phyloP scores from a whole-genome alignment of 148 eudicot species.

The Rhododendron henanense region DNA sequence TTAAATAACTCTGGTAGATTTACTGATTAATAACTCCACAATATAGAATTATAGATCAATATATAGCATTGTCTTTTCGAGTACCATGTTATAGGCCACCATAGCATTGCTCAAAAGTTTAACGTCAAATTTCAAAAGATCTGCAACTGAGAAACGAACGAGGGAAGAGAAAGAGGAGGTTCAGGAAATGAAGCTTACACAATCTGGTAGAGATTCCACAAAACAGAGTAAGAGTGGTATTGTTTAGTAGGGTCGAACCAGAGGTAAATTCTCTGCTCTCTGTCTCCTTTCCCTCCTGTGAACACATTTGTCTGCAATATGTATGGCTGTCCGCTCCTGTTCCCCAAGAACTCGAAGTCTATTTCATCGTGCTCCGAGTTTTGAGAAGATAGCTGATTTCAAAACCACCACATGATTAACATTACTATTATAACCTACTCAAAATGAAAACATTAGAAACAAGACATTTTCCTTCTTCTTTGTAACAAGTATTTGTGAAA shows the following conservation, averaged over 20 bases:
- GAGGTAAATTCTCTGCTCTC: slow-evolving; percentile 22
- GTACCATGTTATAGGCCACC: no score
- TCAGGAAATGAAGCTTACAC: slow-evolving; percentile 8
- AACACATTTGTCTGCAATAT: slow-evolving; percentile 28
- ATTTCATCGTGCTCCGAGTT: slow-evolving; percentile 25
- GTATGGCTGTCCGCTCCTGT: slow-evolving; percentile 23
- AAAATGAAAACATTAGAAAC: background rate
- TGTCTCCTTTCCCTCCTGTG: slow-evolving; percentile 20
- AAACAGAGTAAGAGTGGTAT: slow-evolving; percentile 20
- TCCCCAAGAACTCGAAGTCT: slow-evolving; percentile 32
- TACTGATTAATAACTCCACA: no score
- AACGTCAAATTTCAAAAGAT: background rate
- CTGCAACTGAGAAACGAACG: background rate
- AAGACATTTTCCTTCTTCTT: background rate
- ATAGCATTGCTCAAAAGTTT: no score
- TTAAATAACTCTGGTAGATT: no score
- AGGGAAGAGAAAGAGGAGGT: background rate
- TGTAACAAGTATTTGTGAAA: background rate
- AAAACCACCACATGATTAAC: background rate
- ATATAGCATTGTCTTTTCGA: no score
- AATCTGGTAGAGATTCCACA: slow-evolving; percentile 24
- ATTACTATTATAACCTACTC: background rate
- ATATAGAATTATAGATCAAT: no score
- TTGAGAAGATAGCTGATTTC: slow-evolving; percentile 21
- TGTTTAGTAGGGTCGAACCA: slow-evolving; percentile 26